A percentile compares a stretch with the other conserved stretches of the same genome.
These are phyloP conservation scores for Emiliania huxleyi DNA, from an alignment of 78 protist genomes.

Conservation along the genomic window DNA sequence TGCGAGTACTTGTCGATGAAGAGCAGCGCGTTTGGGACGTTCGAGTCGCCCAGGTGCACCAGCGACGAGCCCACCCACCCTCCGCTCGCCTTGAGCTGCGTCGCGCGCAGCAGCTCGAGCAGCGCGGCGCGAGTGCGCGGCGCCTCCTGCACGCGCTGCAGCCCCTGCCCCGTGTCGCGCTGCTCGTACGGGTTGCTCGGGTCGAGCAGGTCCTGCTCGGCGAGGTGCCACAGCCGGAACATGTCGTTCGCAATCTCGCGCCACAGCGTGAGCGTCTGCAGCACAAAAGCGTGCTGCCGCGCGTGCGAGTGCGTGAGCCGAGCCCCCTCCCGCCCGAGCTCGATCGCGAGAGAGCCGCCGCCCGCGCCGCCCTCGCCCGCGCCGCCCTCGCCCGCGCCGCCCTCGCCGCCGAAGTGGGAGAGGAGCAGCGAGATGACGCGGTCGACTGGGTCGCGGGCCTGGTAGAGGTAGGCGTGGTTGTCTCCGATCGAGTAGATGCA, in stretches of 20 bases:
- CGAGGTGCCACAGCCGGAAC: conserved; percentile 65
- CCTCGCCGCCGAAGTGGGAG: conserved; percentile 54
- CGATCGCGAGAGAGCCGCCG: not conserved
- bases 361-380: too few species aligned
- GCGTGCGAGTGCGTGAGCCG: conserved; percentile 83
- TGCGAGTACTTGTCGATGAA: conserved; percentile 95
- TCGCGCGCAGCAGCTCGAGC: conserved; percentile 47
- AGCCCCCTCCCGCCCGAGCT: conserved; percentile 58
- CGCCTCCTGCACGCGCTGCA: conserved; percentile 77
- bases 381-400: not conserved
- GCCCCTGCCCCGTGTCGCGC: conserved; percentile 88
- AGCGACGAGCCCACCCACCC: conserved; percentile 91
- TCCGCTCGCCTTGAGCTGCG: conserved; percentile 58
- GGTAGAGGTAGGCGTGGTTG: conserved; percentile 62
- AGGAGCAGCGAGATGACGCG: conserved; percentile 55
- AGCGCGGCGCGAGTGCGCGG: conserved; percentile 68
- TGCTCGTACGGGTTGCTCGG: conserved; percentile 33
- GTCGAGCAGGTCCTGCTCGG: conserved; percentile 50
- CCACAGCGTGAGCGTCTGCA: conserved; percentile 88
- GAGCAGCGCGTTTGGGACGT: conserved; percentile 93
- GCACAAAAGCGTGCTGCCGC: conserved; percentile 74
- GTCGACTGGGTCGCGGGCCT: conserved; percentile 71
- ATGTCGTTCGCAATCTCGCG: conserved; percentile 85
- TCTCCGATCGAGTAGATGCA: conserved; percentile 76
- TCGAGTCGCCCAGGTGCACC: conserved; percentile 92